Percentiles rank a stretch among this genome's conserved stretches.
Evolutionary conservation across 345 rosid genomes (phyloP).

Genomic region (Populus pruinosa): DNA sequence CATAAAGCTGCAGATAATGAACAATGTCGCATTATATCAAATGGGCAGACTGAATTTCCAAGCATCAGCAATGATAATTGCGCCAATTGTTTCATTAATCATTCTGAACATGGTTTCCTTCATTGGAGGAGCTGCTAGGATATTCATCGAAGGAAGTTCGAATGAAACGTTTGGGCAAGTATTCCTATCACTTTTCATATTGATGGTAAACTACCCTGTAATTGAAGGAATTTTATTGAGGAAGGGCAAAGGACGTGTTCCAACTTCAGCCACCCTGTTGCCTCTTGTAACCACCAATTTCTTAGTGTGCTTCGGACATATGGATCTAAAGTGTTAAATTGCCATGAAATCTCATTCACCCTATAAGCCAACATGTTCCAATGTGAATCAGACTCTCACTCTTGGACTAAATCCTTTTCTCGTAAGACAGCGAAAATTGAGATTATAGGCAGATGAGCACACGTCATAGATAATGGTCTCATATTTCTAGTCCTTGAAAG

Average conservation of each 20-base stretch:
- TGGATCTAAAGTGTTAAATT: neutral
- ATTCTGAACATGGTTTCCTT: constrained; percentile 18
- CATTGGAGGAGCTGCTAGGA: constrained; percentile 15
- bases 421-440: no score
- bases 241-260: constrained; percentile 24
- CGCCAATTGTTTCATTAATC: constrained; percentile 18
- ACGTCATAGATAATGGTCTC: no score
- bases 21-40: constrained; percentile 7
- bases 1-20: constrained; percentile 19
- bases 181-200: constrained; percentile 22
- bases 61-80: constrained; percentile 6
- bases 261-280: neutral
- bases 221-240: constrained; percentile 25
- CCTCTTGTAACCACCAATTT: neutral
- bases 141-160: neutral
- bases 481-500: no score
- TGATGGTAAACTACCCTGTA: constrained; percentile 21
- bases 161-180: constrained; percentile 21
- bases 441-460: no score
- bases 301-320: constrained; percentile 4
- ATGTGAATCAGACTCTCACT: neutral
- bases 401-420: neutral
- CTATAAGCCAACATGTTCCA: neutral
- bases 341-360: neutral
- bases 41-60: constrained; percentile 25